Conservation (phyloP, 2,329 filamentous ascomycete genomes). For the Ophiosphaerella narmari region DNA sequence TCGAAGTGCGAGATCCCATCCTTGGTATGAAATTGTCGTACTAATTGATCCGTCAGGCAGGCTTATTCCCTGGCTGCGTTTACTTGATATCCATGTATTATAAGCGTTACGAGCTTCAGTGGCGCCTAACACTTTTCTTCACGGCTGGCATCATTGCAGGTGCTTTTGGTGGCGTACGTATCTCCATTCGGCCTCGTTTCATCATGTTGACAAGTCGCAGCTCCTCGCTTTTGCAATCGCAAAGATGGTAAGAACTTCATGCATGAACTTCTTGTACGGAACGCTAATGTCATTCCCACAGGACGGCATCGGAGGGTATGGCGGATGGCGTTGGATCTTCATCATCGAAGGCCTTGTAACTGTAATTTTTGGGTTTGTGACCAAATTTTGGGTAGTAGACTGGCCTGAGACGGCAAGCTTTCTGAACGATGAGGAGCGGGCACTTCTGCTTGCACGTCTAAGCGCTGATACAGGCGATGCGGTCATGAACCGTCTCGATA, state of each 20-base stretch:
- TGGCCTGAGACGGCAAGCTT: conserved; percentile 48
- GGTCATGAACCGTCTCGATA: conserved; percentile 61
- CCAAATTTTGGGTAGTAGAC: conserved; percentile 59
- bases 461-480: conserved; percentile 36
- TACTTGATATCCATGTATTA: conserved; percentile 48
- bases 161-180: conserved; percentile 46
- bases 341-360: conserved; percentile 41
- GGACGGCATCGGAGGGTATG: conserved; percentile 56
- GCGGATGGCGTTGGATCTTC: conserved; percentile 44
- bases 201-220: conserved; percentile 12
- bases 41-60: too few species aligned
- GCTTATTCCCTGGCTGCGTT: conserved; percentile 23
- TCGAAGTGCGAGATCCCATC: conserved; percentile 44
- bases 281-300: too few species aligned
- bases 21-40: conserved; percentile 15
- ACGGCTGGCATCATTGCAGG: conserved; percentile 48
- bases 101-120: conserved; percentile 50
- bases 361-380: conserved; percentile 45
- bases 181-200: not conserved
- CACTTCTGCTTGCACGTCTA: conserved; percentile 35
- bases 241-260: conserved; percentile 52
- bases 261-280: too few species aligned
- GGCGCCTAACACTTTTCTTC: conserved; percentile 50
- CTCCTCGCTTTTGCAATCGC: conserved; percentile 56
- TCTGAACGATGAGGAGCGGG: conserved; percentile 31